A percentile compares a stretch with the other conserved stretches of the same genome.
These are phyloP conservation scores for Botryotinia convoluta DNA, from an alignment of 2,329 filamentous ascomycete species.

Conservation along the genomic window DNA sequence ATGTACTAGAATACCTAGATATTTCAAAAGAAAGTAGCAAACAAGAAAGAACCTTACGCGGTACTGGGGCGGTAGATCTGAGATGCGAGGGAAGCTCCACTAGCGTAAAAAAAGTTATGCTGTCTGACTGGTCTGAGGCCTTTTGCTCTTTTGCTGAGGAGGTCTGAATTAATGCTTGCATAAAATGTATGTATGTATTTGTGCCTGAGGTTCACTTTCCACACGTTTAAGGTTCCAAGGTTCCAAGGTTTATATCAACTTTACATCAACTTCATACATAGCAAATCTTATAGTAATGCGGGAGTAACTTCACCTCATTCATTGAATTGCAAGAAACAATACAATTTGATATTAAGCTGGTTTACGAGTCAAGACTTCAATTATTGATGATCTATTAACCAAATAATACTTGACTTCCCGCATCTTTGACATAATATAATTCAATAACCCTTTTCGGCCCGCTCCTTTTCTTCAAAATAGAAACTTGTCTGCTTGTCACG, in stretches of 20 bases:
- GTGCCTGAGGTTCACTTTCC: background rate
- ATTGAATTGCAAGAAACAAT: background rate
- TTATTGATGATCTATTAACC: background rate
- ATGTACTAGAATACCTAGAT: background rate
- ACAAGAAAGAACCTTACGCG: conserved; percentile 1
- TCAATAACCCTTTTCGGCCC: background rate
- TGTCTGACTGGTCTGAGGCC: background rate
- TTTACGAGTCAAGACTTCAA: background rate
- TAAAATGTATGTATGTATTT: background rate
- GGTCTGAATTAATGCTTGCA: background rate
- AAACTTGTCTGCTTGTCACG: background rate
- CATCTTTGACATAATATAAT: background rate
- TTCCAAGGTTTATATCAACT: background rate
- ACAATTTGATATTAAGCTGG: too few species aligned
- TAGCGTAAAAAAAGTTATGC: background rate
- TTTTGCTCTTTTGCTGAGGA: too few species aligned
- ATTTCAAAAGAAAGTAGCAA: background rate
- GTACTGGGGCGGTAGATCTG: conserved; percentile 8
- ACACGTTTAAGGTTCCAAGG: too few species aligned
- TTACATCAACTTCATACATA: background rate
- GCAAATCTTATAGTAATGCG: background rate
- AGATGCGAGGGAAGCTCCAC: background rate
- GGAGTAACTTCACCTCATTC: background rate
- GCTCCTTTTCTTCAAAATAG: background rate
- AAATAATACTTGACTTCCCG: background rate